These are phyloP conservation scores for Rhizomucor miehei DNA, from an alignment of 371 early-diverging fungal species.

Conservation along the genomic window DNA sequence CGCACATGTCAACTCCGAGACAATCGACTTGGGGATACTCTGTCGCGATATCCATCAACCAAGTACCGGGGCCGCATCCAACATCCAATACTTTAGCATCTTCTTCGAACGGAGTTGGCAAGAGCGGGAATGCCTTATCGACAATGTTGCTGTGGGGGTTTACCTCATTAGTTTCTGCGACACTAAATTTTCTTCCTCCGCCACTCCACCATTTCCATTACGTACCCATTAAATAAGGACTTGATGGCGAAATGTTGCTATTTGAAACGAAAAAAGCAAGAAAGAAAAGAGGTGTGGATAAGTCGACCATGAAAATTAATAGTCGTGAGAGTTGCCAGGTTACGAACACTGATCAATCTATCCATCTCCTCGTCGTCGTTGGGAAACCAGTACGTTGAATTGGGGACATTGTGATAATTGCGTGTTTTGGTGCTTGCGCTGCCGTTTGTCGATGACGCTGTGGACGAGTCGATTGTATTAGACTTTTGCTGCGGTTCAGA, in stretches of 20 bases:
- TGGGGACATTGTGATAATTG: slow-evolving; percentile 8
- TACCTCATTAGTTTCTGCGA: neutral
- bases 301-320: slow-evolving; percentile 1
- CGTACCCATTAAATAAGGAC: slow-evolving; percentile 15
- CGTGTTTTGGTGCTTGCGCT: too few relatives aligned
- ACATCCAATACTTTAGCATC: slow-evolving; percentile 14
- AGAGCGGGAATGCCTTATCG: slow-evolving; percentile 2
- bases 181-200: too few relatives aligned
- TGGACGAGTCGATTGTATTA: too few relatives aligned
- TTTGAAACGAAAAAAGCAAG: neutral
- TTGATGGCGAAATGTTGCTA: slow-evolving; percentile 24
- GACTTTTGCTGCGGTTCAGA: too few relatives aligned
- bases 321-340: neutral
- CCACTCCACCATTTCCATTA: neutral
- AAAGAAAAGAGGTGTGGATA: neutral
- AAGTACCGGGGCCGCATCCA: slow-evolving; percentile 45
- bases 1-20: slow-evolving; percentile 52
- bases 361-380: slow-evolving; percentile 43
- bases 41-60: slow-evolving; percentile 60
- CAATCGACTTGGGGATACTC: slow-evolving; percentile 53
- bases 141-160: neutral
- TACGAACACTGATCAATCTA: slow-evolving; percentile 31
- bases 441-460: too few relatives aligned
- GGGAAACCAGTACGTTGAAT: slow-evolving; percentile 40
- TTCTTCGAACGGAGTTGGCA: slow-evolving; percentile 8